Base-by-base conservation (phyloP, 163 green algal species). In the Coccomyxa subellipsoidea region DNA sequence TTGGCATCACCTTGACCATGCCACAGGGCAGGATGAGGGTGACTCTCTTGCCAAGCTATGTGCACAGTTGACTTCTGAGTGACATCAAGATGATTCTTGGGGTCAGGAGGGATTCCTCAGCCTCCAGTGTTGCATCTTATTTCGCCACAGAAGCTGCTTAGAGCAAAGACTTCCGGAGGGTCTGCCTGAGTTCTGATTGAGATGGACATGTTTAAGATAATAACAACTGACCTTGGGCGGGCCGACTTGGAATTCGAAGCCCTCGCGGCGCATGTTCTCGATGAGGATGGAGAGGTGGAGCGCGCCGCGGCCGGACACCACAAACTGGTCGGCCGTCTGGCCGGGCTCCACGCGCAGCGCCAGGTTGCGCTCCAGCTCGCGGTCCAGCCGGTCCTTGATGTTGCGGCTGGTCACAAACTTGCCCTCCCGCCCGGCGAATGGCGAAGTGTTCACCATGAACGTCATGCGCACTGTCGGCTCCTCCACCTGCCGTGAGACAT, bases 241-340 rank as follows among this genome's bases (percentile, higher is more conserved):
- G n/a, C 96, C 94, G 59, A 98, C 95, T 82, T 94, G 90, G 85
- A 99, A 98, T 92, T 99, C 96, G 82, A 96, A 99, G 27, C 96
- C 96, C 91, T 99, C 97, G 0, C 97, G 88, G 39, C 96, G 79
- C 97, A 99, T 99, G 87, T 96, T 98, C 92, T 99, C 97, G 83
- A 99, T 99, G 9, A 99, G 92, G 82, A 99, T 99, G 70, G 93
- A 94, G 81, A 99, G 92, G 90, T 99, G 97, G 80, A 99, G 92
- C 7, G 95, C 94, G 54, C 96, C 97, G 66, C 97, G 90, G 4
- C 97, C 97, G 77, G 88, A 95, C 59, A 99, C 96, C n/a, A 98
- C 90, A 86, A 99, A 99, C 36, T 86, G 85, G 76, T 99, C 97
- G 0, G 94, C 92, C 4, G 94, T 96, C 77, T 95, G 93, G 2